Conservation (phyloP, 2,329 filamentous ascomycete species). For the Scedosporium dehoogii region DNA sequence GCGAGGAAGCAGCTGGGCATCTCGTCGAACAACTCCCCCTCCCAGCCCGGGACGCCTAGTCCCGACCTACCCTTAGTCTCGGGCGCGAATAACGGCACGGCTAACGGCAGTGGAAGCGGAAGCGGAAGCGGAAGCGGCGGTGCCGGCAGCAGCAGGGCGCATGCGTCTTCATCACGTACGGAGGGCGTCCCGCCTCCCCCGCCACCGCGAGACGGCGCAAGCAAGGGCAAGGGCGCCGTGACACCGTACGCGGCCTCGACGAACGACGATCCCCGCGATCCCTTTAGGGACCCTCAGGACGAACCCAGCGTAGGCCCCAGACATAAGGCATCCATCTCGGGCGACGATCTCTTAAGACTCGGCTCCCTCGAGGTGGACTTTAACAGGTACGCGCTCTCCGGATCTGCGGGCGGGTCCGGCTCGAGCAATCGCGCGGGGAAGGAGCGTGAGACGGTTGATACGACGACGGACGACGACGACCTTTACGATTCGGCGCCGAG, state of each 20-base stretch:
- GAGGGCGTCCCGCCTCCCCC: constrained; percentile 2
- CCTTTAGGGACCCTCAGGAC: constrained; percentile 19
- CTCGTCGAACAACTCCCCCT: constrained; percentile 15
- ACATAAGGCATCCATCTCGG: constrained; percentile 9
- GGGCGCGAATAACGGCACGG: constrained; percentile 7
- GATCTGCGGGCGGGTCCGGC: neutral
- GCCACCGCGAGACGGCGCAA: constrained; percentile 6
- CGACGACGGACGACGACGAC: neutral
- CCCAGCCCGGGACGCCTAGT: constrained; percentile 18
- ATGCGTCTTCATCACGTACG: constrained; percentile 3
- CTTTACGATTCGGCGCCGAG: constrained; percentile 1
- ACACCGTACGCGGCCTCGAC: constrained; percentile 10
- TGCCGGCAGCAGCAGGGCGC: constrained; percentile 3
- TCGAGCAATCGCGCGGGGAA: neutral
- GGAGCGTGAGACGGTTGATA: neutral
- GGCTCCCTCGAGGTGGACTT: constrained; percentile 25
- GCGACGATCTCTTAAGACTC: constrained; percentile 16
- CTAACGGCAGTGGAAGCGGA: neutral
- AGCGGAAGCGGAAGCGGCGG: neutral
- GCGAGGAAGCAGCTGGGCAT: constrained; percentile 46
- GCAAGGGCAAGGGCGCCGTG: constrained; percentile 18
- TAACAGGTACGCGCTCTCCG: neutral
- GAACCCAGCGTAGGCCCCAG: neutral
- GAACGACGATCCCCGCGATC: constrained; percentile 23
- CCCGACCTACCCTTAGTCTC: constrained; percentile 17